Evolutionary conservation across 1,284 basidiomycete genomes (phyloP).

Genomic region (Meripilus lineatus): DNA sequence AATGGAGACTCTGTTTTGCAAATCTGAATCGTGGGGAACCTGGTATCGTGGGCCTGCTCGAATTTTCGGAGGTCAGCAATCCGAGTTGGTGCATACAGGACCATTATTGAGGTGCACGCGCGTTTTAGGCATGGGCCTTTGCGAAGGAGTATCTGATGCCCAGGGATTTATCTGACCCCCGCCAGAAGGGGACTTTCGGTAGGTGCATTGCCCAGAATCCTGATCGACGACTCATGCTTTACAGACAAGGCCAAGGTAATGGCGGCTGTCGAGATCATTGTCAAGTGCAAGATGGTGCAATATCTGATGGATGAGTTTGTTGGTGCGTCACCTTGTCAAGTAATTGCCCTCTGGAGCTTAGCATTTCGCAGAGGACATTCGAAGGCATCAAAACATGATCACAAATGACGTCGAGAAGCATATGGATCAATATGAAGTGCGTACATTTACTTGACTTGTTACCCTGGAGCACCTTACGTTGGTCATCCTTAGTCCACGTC

Average conservation of each 20-base stretch:
- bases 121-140: slow-evolving; percentile 55
- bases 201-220: slow-evolving; percentile 9
- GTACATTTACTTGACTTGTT: slow-evolving; percentile 7
- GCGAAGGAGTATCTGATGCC: slow-evolving; percentile 56
- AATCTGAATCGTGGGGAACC: slow-evolving; percentile 57
- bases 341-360: no score
- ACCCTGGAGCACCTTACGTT: slow-evolving; percentile 1
- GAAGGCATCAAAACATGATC: slow-evolving; percentile 53
- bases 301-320: slow-evolving; percentile 63
- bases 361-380: slow-evolving; percentile 54
- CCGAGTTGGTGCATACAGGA: neutral
- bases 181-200: slow-evolving; percentile 34
- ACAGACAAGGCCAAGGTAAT: slow-evolving; percentile 47
- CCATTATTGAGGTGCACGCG: slow-evolving; percentile 2
- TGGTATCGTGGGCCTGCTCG: slow-evolving; percentile 62
- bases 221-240: slow-evolving; percentile 3
- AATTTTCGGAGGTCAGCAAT: slow-evolving; percentile 55
- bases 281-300: slow-evolving; percentile 51
- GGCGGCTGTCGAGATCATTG: slow-evolving; percentile 50
- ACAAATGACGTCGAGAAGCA: slow-evolving; percentile 52
- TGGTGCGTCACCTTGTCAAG: slow-evolving; percentile 34
- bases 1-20: slow-evolving; percentile 68
- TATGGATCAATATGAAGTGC: slow-evolving; percentile 59
- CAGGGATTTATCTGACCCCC: slow-evolving; percentile 40
- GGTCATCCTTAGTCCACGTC: slow-evolving; percentile 34